These are phyloP conservation scores for Pestalotiopsis sp. DNA, from an alignment of 2,329 filamentous ascomycete species.

Conservation along the genomic window DNA sequence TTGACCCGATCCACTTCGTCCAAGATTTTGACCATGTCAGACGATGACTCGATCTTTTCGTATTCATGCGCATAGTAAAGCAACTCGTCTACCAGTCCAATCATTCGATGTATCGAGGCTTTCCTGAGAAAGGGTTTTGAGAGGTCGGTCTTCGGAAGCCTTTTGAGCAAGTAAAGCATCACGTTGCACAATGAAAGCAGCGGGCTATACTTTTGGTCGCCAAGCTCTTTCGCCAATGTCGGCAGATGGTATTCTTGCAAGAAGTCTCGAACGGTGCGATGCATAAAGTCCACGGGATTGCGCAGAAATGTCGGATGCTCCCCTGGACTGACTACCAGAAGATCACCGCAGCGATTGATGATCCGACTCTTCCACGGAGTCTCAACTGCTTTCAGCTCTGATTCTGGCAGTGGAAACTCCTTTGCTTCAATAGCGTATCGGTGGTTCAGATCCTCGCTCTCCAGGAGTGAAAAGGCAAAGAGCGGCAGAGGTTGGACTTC, in stretches of 20 bases:
- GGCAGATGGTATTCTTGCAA: neutral
- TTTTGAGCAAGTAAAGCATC: neutral
- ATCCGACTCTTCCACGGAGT: neutral
- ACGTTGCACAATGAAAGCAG: neutral
- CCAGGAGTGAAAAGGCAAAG: neutral
- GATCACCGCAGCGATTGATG: neutral
- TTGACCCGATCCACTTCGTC: neutral
- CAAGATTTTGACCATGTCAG: neutral
- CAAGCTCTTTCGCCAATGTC: neutral
- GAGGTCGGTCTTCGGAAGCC: neutral
- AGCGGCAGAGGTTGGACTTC: neutral
- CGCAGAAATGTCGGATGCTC: neutral
- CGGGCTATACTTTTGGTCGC: neutral
- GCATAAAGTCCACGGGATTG: neutral
- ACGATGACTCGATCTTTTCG: neutral
- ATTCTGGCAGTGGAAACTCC: neutral
- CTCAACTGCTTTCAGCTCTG: neutral
- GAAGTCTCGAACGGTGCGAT: neutral
- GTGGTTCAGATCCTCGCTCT: neutral
- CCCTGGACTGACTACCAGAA: neutral
- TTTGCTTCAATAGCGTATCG: neutral
- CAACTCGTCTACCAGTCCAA: neutral
- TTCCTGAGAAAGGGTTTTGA: neutral
- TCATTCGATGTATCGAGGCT: neutral
- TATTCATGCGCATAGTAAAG: neutral